phyloP scores from a whole-genome alignment of 306 rosid genomes.

The Gillenia trifoliata region DNA sequence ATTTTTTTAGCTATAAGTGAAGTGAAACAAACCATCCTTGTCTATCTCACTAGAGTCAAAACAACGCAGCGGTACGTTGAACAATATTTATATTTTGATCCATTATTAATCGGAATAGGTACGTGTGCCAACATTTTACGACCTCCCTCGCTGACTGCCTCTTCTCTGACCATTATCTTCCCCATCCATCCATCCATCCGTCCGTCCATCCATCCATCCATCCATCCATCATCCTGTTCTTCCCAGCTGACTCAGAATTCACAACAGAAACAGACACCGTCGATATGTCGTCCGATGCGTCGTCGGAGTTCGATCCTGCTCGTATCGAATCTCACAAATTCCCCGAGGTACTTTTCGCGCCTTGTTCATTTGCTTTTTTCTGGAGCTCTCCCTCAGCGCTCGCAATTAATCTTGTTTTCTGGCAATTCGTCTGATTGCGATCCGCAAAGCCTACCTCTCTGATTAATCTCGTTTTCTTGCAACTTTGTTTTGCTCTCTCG shows the following conservation, averaged over 20 bases:
- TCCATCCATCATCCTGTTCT: not conserved
- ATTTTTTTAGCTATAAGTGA: too few species aligned
- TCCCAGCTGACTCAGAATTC: not conserved
- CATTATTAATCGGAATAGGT: too few species aligned
- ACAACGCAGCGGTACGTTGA: too few species aligned
- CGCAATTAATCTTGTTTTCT: not conserved
- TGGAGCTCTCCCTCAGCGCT: not conserved
- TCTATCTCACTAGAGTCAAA: too few species aligned
- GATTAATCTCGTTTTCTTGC: not conserved
- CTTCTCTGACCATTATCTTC: not conserved
- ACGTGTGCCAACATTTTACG: too few species aligned
- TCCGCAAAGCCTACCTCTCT: not conserved
- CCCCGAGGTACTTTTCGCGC: conserved; percentile 47
- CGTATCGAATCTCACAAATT: conserved; percentile 54
- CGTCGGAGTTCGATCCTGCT: conserved; percentile 50
- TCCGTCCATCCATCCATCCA: too few species aligned
- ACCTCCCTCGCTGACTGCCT: not conserved
- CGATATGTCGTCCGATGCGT: conserved; percentile 32
- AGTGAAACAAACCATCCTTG: too few species aligned
- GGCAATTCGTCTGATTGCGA: not conserved
- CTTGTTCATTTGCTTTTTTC: not conserved
- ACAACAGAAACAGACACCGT: not conserved
- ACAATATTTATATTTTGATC: too few species aligned
- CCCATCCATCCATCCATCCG: too few species aligned
- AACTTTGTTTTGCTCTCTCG: conserved; percentile 2